Evolutionary conservation across 257 asterid genomes (phyloP), one percentile per base, ranked within the genome.

Genomic region (Penstemon newberryi): DNA sequence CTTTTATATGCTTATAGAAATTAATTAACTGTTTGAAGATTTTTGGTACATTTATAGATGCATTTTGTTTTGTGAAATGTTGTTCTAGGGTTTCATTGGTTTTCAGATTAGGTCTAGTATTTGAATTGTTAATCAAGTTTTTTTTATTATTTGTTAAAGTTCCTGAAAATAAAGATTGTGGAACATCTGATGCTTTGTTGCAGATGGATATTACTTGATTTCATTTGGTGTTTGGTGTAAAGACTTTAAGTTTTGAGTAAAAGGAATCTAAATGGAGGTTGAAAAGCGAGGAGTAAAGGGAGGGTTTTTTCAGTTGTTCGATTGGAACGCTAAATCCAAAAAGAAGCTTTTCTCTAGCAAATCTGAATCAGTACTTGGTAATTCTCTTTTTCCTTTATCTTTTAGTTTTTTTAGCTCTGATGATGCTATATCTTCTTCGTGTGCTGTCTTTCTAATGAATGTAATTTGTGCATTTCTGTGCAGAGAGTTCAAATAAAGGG

Each of bases 281-380:
- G 99, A 91, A 55, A 94, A 91, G 77, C 80, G 90, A 79, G 87
- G 84, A 37, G 79, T 70, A 4, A 94, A 85, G 72, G 97, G 97
- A 43, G 93, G 99, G 42, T 85, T 94, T 73, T 84, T 91, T 63
- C 99, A 94, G 84, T 75, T 93, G 85, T 93, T 93, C 59, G 99
- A 93, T 79, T 93, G 99, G 99, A 90, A 90, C 72, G 84, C 56
- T 63, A 93, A 88, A 80, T 90, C 99, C 55, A 82, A 92, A 55
- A 93, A 90, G 89, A 93, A 85, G 88, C 96, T 90, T 67, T 90
- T 90, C 84, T 75, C 97, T 19, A 79, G 73, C 90, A 90, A 82
- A 74, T 73, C 94, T 50, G 96, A 87, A 65, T 67, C 33, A 25
- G 33, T 74, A 65, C 83, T 89, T 39, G 98, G 98, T 90, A 89